Base-by-base conservation (phyloP, 1,284 basidiomycete species). In the Schizophyllum commune region DNA sequence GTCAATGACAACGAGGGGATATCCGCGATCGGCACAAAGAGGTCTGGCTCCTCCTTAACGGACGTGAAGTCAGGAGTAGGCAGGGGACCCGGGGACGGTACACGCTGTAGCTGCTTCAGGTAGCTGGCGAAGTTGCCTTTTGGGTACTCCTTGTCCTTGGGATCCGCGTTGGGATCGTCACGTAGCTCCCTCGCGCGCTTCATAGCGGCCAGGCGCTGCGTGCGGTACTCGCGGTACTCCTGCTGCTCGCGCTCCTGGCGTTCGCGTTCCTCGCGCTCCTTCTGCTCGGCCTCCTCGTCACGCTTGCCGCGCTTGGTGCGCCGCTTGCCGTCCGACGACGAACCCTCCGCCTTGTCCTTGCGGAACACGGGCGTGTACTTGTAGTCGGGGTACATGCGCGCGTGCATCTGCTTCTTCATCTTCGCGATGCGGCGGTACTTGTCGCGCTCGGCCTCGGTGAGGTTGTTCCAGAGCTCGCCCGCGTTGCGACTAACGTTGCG, bases 401-500 rank as follows among this genome's bases (percentile, higher is more conserved):
- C 71, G 66, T 90, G 88, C 55, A 80, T 77, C 4, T 75, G 70
- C 69, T 89, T 89, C 68, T 84, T 85, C 19, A 78, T 71, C 15
- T 79, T 75, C 0, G 87, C 86, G 64, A 77, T 77, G 59, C 76
- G 72, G 55, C 78, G 77, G 76, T 81, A 89, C 17, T 75, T 66
- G 39, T 74, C 71, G 65, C 82, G 83, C 58, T 83, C 77, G 4
- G 71, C 66, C 15, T 78, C 77, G 1, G 78, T 66, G 61, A 85
- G 72, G 21, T 73, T 70, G 60, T 78, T 79, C 85, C 85, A 87
- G 64, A 76, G 75, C 55, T 77, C 73, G 1, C 76, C 83, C 52
- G 82, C 77, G 68, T 83, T 81, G 59, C 79, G 79, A 58, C 81
- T 83, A 65, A 87, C 80, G 60, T 83, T 79, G n/a, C 83, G 75